Evolutionary conservation across 306 rosid species (phyloP).

Genomic region (Trifolium dubium): DNA sequence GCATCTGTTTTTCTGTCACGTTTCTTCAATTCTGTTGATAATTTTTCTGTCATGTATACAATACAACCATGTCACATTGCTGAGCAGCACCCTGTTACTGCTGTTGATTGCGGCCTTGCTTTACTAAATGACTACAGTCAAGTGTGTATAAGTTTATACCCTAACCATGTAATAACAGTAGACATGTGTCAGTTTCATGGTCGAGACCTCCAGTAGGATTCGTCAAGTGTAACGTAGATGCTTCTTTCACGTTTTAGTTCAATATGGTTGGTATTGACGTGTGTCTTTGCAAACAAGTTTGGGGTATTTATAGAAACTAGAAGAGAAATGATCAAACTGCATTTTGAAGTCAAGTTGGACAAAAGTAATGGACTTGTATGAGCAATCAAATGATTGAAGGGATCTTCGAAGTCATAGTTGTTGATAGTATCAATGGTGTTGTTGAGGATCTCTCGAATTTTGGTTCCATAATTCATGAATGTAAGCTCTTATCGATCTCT

Average conservation of each 20-base stretch:
- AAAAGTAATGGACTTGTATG: neutral
- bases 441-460: neutral
- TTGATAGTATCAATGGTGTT: neutral
- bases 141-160: neutral
- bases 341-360: neutral
- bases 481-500: neutral
- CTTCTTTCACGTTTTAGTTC: neutral
- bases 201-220: neutral
- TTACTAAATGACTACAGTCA: neutral
- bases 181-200: neutral
- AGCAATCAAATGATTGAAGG: neutral
- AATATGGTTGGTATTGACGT: neutral
- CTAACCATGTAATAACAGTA: neutral
- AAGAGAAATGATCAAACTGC: neutral
- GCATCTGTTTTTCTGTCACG: too few relatives aligned
- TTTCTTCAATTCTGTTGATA: too few relatives aligned
- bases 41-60: too few relatives aligned
- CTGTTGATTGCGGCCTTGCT: neutral
- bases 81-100: neutral
- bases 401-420: neutral
- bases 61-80: too few relatives aligned
- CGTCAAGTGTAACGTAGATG: neutral
- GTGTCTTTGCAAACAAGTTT: neutral
- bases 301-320: neutral
- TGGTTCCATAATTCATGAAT: neutral